These are phyloP conservation scores for Triticum turgidum DNA, from an alignment of 176 grass and related monocot genomes.

Conservation along the genomic window DNA sequence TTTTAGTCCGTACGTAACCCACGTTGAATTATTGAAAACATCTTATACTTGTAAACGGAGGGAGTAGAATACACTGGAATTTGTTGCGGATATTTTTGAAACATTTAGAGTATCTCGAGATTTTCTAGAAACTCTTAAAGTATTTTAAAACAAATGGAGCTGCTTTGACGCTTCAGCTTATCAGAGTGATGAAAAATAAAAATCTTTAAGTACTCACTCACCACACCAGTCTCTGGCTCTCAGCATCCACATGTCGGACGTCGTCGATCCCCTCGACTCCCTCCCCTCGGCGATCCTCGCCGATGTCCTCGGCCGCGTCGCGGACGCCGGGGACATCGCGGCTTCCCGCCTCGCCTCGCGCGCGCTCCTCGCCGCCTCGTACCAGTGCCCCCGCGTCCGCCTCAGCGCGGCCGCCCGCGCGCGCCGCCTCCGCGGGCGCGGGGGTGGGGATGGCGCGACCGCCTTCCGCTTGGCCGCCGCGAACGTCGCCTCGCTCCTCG, in stretches of 20 bases:
- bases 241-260: slow-evolving; percentile 14
- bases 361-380: slow-evolving; percentile 38
- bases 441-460: neutral
- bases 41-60: too few species aligned
- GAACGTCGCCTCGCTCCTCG: slow-evolving; percentile 49
- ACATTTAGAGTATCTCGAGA: too few species aligned
- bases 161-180: neutral
- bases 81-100: too few species aligned
- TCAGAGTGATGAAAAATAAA: neutral
- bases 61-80: too few species aligned
- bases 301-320: slow-evolving; percentile 51
- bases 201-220: too few species aligned
- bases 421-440: slow-evolving; percentile 32
- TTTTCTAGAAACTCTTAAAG: too few species aligned
- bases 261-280: slow-evolving; percentile 38
- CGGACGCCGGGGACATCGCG: slow-evolving; percentile 49
- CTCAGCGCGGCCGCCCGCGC: slow-evolving; percentile 34
- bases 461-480: slow-evolving; percentile 36
- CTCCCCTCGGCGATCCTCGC: slow-evolving; percentile 47
- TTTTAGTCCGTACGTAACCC: too few species aligned
- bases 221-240: neutral
- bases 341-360: slow-evolving; percentile 63
- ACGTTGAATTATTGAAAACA: too few species aligned
- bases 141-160: too few species aligned
- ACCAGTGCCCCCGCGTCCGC: slow-evolving; percentile 38